Evolutionary conservation across 2,329 filamentous ascomycete genomes (phyloP).

Genomic region (Fusarium nygamai): DNA sequence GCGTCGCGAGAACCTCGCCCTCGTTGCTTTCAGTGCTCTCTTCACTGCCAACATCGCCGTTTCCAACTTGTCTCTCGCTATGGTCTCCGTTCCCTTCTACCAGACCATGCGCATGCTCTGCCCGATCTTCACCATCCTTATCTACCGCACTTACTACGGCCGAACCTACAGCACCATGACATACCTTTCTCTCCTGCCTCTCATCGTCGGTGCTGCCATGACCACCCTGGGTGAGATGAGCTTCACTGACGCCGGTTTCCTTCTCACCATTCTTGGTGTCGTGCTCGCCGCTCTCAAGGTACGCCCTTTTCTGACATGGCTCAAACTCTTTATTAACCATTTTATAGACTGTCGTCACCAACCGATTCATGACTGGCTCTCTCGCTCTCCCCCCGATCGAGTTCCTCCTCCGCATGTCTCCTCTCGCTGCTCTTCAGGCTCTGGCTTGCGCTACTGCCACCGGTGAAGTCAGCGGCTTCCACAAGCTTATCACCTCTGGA

Average conservation of each 20-base stretch:
- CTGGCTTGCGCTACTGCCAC: conserved; percentile 61
- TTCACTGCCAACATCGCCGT: conserved; percentile 73
- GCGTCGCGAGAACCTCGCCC: conserved; percentile 62
- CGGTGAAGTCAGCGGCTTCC: conserved; percentile 61
- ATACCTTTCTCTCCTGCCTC: conserved; percentile 69
- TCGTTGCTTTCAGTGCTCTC: conserved; percentile 67
- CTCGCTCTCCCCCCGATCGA: conserved; percentile 67
- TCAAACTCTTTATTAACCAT: conserved; percentile 22
- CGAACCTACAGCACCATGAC: conserved; percentile 65
- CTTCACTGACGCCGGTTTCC: conserved; percentile 66
- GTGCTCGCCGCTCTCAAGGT: conserved; percentile 66
- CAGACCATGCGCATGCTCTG: conserved; percentile 71
- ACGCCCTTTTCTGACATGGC: conserved; percentile 12
- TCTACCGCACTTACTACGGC: conserved; percentile 66
- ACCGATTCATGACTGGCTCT: conserved; percentile 70
- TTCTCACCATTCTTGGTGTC: conserved; percentile 64
- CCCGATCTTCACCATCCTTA: conserved; percentile 69
- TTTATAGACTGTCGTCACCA: conserved; percentile 66
- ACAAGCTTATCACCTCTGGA: conserved; percentile 48
- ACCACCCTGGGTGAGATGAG: conserved; percentile 71
- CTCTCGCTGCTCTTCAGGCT: conserved; percentile 66
- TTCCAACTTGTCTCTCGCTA: conserved; percentile 69
- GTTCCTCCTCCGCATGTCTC: conserved; percentile 70
- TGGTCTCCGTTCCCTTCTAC: conserved; percentile 73
- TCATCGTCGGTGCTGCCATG: conserved; percentile 67